These are phyloP conservation scores for Brassica carinata DNA, from an alignment of 345 rosid species.

Conservation along the genomic window DNA sequence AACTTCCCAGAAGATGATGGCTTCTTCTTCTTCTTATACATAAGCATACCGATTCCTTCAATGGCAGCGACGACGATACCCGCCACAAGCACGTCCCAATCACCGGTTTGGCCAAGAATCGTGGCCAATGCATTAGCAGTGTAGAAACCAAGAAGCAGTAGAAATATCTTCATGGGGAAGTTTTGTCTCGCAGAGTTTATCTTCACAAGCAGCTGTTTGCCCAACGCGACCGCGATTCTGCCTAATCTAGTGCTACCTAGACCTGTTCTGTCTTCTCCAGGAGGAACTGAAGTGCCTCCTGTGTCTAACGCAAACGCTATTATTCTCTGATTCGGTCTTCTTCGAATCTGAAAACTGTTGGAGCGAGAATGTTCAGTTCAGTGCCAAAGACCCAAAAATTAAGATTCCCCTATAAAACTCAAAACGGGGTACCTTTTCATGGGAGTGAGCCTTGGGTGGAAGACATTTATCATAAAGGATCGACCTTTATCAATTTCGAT, in stretches of 20 bases:
- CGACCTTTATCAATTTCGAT: slow-evolving; percentile 41
- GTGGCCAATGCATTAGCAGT: slow-evolving; percentile 97
- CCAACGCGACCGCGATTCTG: slow-evolving; percentile 82
- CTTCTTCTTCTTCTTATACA: slow-evolving; percentile 71
- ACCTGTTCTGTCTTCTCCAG: slow-evolving; percentile 48
- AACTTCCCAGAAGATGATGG: slow-evolving; percentile 53
- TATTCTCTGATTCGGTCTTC: slow-evolving; percentile 54
- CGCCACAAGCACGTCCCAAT: slow-evolving; percentile 95
- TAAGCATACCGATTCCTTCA: slow-evolving; percentile 92
- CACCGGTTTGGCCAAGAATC: slow-evolving; percentile 97
- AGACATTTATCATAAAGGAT: slow-evolving; percentile 38
- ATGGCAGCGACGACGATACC: slow-evolving; percentile 94
- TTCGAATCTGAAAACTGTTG: slow-evolving; percentile 50
- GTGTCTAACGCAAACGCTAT: slow-evolving; percentile 76
- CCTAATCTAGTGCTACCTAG: slow-evolving; percentile 84
- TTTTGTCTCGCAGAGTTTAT: slow-evolving; percentile 80
- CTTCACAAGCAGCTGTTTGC: slow-evolving; percentile 69
- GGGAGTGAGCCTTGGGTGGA: slow-evolving; percentile 38
- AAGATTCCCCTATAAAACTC: not conserved
- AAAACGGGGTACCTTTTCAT: slow-evolving; percentile 48
- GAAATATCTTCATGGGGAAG: slow-evolving; percentile 88
- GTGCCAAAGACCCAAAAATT: not conserved
- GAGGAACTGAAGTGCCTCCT: slow-evolving; percentile 62
- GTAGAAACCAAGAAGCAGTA: slow-evolving; percentile 86
- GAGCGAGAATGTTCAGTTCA: not conserved